Base-by-base conservation (phyloP, 2,329 filamentous ascomycete genomes). In the Aspergillus ustus region DNA sequence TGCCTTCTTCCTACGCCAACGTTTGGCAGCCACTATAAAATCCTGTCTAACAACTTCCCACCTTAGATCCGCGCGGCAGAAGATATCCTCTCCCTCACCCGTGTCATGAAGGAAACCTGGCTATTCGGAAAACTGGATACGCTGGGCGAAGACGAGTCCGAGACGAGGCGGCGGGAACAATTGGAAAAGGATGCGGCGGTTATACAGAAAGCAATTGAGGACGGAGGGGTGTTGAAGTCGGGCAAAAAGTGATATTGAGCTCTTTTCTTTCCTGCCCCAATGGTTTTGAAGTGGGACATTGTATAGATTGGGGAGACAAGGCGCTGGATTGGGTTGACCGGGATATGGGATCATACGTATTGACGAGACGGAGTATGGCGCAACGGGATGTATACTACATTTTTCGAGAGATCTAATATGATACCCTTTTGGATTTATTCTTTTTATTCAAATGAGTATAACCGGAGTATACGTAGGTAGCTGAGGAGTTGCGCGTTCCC, bases 81-180 rank as follows among this genome's bases (percentile, higher is more conserved):
- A 75, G 87, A 89, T 58, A 78, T 89, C 11, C 80, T 88, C 61
- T 81, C 82, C 13, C 73, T 90, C 15, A 87, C 85, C 28, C 83
- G 87, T 22, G 81, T 83, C 28, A 79, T 90, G 75, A 89, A 90
- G 70, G 87, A 90, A 70, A 80, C 86, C 22, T 90, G 88, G 88
- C 78, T 89, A 6, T 89, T 89, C 67, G 88, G 88, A 3, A 85
- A 85, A 60, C 78, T 90, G 48, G 82, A 88, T 60, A 88, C 85
- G 0, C 71, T 89, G 1, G 81, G 78, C 15, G 76, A 77, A 59
- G 73, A 79, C 45, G 76, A 77, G 34, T 68, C 74, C 20, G 77
- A 80, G 56, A 67, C 74, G 11, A 69, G 79, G 69, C 70, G 78
- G 62, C 69, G 78, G 63, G 68, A 80, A 74, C 73, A 75, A 63